A percentile compares a stretch with the other conserved stretches of the same genome.
phyloP scores from a whole-genome alignment of 306 rosid genomes.

The Astragalus membranaceus region DNA sequence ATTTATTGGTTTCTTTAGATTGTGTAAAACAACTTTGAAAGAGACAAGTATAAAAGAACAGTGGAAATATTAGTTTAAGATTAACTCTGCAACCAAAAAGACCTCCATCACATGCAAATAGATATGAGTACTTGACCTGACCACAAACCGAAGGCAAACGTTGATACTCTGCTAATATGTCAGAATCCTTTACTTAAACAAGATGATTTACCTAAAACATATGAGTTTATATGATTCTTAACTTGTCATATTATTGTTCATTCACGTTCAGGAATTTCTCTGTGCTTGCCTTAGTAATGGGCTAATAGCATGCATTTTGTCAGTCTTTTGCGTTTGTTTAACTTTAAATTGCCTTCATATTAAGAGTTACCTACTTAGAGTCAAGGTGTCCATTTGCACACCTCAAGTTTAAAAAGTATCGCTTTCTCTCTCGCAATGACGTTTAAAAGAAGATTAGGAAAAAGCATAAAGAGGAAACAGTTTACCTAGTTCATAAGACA shows the following conservation, averaged over 20 bases:
- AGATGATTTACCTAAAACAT: conserved; percentile 17
- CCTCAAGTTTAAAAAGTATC: too few relatives aligned
- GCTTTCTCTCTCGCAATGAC: neutral
- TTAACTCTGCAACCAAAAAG: neutral
- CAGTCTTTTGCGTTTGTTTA: too few relatives aligned
- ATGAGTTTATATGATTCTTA: conserved; percentile 29
- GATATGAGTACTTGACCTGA: neutral
- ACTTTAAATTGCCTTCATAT: neutral
- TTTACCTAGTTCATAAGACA: conserved; percentile 5
- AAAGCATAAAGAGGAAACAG: conserved; percentile 8
- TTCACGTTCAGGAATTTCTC: conserved; percentile 5
- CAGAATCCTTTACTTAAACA: conserved; percentile 34
- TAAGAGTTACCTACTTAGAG: too few relatives aligned
- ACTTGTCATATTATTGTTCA: conserved; percentile 23
- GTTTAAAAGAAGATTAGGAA: neutral
- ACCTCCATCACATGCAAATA: neutral
- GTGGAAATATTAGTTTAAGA: neutral
- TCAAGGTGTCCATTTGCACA: too few relatives aligned
- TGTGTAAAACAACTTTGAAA: too few relatives aligned
- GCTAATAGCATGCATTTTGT: conserved; percentile 13
- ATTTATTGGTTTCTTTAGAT: too few relatives aligned
- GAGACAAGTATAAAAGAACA: too few relatives aligned
- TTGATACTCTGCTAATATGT: conserved; percentile 25
- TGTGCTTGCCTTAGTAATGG: conserved; percentile 28
- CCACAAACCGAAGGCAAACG: conserved; percentile 21